phyloP scores from a whole-genome alignment of 1,284 basidiomycete species.

The Trametes polyzona region DNA sequence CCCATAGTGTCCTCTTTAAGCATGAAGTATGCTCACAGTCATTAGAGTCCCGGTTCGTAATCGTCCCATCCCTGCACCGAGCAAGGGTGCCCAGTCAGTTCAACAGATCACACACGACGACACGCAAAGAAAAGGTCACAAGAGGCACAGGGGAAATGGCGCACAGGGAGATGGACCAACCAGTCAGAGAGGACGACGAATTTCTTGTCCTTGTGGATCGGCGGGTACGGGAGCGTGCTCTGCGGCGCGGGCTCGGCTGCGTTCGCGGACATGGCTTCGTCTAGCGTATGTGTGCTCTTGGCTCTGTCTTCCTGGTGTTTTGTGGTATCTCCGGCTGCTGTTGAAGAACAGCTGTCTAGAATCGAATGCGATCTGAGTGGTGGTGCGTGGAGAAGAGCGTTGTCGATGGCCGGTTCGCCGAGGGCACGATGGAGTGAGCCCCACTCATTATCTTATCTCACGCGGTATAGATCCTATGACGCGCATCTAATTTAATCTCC shows the following conservation, averaged over 20 bases:
- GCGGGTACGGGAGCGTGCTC: conserved; percentile 79
- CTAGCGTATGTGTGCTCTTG: not conserved
- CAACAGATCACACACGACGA: not conserved
- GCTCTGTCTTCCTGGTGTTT: not conserved
- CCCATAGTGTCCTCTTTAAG: no score
- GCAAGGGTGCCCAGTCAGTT: conserved; percentile 1
- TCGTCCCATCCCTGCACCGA: conserved; percentile 82
- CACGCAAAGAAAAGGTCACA: not conserved
- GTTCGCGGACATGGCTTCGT: conserved; percentile 12
- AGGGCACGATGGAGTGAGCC: not conserved
- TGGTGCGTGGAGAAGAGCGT: not conserved
- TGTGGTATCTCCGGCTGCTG: not conserved
- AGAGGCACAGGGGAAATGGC: not conserved
- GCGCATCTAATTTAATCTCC: not conserved
- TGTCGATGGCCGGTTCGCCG: conserved; percentile 2
- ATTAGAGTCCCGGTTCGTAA: conserved; percentile 89
- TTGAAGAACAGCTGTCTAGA: not conserved
- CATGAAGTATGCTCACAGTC: conserved; percentile 81
- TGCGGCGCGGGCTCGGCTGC: conserved; percentile 44
- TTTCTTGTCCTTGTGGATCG: conserved; percentile 77
- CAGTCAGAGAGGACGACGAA: conserved; percentile 91
- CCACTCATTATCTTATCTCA: conserved; percentile 1
- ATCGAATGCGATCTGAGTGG: not conserved
- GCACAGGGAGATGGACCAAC: conserved; percentile 51
- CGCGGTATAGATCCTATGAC: not conserved